Base-by-base conservation (phyloP, 2,329 filamentous ascomycete genomes). In the Fusarium sp. region DNA sequence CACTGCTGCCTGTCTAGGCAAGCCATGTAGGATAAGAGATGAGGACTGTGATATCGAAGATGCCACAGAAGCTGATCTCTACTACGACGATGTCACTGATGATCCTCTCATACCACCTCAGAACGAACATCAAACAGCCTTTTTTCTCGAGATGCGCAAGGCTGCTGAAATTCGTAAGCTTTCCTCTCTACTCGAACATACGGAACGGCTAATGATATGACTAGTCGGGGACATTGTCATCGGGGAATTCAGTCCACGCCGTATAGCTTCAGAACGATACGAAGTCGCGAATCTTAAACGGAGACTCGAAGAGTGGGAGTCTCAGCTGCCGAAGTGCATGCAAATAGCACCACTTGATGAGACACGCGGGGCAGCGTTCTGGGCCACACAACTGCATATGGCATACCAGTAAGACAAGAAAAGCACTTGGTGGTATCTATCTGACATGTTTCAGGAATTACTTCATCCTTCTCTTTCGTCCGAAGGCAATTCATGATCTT, bases 31-130 rank as follows among this genome's bases (percentile, higher is more conserved):
- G 7, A 73, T 73, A 6, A 55, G 71, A 42, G 71, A 73, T 1
- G 71, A 73, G 5, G 71, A 73, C 12, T 73, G 71, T 3, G 71
- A 73, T 5, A 28, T 73, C 1, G 71, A 73, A 16, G 28, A 23
- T 42, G 32, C 64, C 1, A 50, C 18, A 3, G 55, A 69, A 5
- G 34, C 54, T 1, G 71, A 73, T 32, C 47, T 73, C 0, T 47
- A 59, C 6, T 59, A 72, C 10, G 71, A 73, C n/a, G 34, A 59
- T 1, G n/a, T 20, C 18, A 37, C 3, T 21, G 62, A 53, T 1
- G 56, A 60, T 1, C 28, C 48, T 1, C 25, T 73, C 0, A 48
- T 73, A 14, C 28, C 55, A 0, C 7, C 48, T 1, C 71, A 73
- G 20, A 55, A 72, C 14, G 41, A 55, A 0, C 40, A 68, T 1